Evolutionary conservation across 768 basidiomycete species (phyloP).

Genomic region (Xerocomellus intermedius): DNA sequence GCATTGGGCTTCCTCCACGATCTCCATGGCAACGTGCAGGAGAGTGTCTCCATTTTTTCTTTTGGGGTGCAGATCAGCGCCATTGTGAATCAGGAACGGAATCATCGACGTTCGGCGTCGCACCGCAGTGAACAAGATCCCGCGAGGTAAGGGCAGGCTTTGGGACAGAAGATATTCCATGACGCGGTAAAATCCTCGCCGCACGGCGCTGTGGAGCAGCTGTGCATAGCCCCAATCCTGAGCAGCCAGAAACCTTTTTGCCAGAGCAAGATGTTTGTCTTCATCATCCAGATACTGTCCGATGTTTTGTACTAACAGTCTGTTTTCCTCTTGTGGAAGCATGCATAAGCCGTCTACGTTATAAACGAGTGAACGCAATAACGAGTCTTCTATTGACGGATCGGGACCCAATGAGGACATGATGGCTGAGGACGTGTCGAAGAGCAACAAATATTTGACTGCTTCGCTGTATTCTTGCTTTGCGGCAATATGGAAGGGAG

Average conservation of each 20-base stretch:
- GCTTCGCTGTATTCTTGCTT: not conserved
- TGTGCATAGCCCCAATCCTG: too few relatives aligned
- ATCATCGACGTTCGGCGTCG: not conserved
- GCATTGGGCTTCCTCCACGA: not conserved
- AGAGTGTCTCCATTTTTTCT: not conserved
- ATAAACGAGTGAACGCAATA: not conserved
- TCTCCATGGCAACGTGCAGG: not conserved
- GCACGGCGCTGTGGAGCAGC: not conserved
- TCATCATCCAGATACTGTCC: not conserved
- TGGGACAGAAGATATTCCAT: not conserved
- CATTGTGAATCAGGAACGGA: not conserved
- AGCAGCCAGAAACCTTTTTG: not conserved
- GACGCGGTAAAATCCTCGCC: not conserved
- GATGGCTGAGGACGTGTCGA: not conserved
- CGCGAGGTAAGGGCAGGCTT: not conserved
- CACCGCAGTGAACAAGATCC: not conserved
- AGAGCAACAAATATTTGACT: not conserved
- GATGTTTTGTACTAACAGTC: not conserved
- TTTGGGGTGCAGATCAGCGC: not conserved
- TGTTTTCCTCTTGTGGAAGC: not conserved
- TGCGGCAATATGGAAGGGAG: not conserved
- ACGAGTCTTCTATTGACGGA: not conserved
- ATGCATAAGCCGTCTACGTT: not conserved
- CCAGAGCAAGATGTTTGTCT: not conserved
- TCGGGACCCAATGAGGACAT: not conserved